Evolutionary conservation across 2,329 filamentous ascomycete genomes (phyloP).

Genomic region (Arthrobotrys entomopaga): DNA sequence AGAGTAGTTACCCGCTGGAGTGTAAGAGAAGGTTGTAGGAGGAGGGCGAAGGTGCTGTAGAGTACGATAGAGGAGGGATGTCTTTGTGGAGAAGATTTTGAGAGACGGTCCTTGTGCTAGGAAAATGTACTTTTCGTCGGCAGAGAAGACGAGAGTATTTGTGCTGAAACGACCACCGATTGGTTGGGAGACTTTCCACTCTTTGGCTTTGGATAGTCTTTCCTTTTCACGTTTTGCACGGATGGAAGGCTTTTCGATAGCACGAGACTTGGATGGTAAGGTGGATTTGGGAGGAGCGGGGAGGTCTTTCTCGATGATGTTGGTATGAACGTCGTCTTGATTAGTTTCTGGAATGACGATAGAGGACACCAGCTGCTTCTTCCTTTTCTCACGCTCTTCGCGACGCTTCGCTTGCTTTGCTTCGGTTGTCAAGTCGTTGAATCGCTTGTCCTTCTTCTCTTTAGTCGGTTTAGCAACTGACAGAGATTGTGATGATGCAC

Average conservation of each 20-base stretch:
- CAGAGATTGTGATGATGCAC: constrained; percentile 4
- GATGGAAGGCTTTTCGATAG: constrained; percentile 44
- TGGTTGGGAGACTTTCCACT: constrained; percentile 72
- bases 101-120: constrained; percentile 78
- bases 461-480: constrained; percentile 14
- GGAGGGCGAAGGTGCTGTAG: constrained; percentile 64
- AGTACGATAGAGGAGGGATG: constrained; percentile 80
- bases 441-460: constrained; percentile 47
- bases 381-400: constrained; percentile 44
- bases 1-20: constrained; percentile 63
- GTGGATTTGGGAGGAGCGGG: constrained; percentile 1
- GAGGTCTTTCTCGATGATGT: constrained; percentile 31
- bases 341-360: constrained; percentile 6
- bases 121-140: constrained; percentile 72
- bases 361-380: constrained; percentile 23
- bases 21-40: constrained; percentile 30
- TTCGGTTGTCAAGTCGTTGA: constrained; percentile 37
- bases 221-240: constrained; percentile 38
- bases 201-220: constrained; percentile 39
- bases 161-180: constrained; percentile 61
- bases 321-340: background rate
- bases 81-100: constrained; percentile 81
- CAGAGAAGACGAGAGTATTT: constrained; percentile 36
- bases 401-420: constrained; percentile 47
- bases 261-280: constrained; percentile 6